Percentiles rank a stretch among this genome's conserved stretches.
These are phyloP conservation scores for Pyrenophora teres DNA, from an alignment of 2,329 filamentous ascomycete species.

Conservation along the genomic window DNA sequence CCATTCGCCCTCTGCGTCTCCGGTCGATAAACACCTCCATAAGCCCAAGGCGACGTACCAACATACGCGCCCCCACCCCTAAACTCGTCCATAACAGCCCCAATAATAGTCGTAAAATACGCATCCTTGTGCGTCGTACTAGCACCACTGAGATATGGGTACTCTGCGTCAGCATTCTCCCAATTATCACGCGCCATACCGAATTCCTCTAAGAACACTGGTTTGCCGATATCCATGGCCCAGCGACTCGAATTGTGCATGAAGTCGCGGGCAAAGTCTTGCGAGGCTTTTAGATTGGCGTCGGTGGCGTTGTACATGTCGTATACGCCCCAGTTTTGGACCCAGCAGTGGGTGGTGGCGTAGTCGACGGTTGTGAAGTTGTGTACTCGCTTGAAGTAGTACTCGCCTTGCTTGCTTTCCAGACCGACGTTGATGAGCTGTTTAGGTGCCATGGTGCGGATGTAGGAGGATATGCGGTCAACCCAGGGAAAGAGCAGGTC, in stretches of 20 bases:
- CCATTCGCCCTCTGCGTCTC: constrained; percentile 47
- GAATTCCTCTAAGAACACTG: constrained; percentile 48
- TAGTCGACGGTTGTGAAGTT: constrained; percentile 47
- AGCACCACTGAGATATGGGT: constrained; percentile 45
- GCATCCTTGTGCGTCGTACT: constrained; percentile 46
- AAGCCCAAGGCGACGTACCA: constrained; percentile 48
- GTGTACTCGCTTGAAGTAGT: constrained; percentile 48
- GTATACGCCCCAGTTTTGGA: constrained; percentile 49
- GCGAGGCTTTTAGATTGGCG: constrained; percentile 39
- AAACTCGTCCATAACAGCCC: constrained; percentile 44
- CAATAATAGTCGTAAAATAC: constrained; percentile 48
- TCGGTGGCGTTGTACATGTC: constrained; percentile 45
- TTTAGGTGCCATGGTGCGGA: constrained; percentile 43
- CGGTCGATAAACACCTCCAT: constrained; percentile 47
- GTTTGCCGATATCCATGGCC: constrained; percentile 46
- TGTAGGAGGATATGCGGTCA: constrained; percentile 44
- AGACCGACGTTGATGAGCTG: constrained; percentile 48
- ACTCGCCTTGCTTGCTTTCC: constrained; percentile 49
- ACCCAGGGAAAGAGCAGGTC: constrained; percentile 48
- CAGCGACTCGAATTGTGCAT: constrained; percentile 43
- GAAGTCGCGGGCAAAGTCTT: constrained; percentile 44
- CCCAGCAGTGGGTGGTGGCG: constrained; percentile 49
- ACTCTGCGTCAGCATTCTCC: constrained; percentile 45
- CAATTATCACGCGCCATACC: constrained; percentile 50
- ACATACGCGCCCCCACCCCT: constrained; percentile 43